These are phyloP conservation scores for Neofusicoccum laricinum DNA, from an alignment of 2,329 filamentous ascomycete species.

Conservation along the genomic window DNA sequence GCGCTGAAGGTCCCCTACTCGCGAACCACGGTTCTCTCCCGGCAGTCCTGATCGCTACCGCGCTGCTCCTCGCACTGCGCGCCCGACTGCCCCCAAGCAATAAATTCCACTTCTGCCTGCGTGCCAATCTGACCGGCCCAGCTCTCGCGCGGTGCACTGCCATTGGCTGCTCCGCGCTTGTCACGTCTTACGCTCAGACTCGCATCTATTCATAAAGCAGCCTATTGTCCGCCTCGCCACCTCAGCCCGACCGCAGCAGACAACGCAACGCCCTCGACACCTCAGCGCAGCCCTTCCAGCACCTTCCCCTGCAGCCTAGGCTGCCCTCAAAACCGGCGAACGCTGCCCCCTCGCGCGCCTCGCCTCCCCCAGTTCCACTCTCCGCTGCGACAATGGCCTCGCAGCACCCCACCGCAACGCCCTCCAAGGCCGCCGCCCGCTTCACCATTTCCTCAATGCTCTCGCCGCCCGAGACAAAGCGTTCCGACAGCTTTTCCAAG, in stretches of 20 bases:
- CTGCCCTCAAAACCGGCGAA: constrained; percentile 5
- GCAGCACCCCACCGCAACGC: background rate
- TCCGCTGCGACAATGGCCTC: constrained; percentile 11
- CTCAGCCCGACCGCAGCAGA: constrained; percentile 14
- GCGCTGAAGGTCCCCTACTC: background rate
- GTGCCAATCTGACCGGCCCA: constrained; percentile 14
- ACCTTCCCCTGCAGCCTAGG: constrained; percentile 13
- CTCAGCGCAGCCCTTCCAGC: constrained; percentile 15
- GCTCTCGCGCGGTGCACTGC: constrained; percentile 2
- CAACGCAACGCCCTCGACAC: constrained; percentile 16
- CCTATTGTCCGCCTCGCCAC: constrained; percentile 17
- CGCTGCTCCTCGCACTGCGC: background rate
- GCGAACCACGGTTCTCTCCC: background rate
- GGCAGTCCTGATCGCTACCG: background rate
- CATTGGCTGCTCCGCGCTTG: constrained; percentile 16
- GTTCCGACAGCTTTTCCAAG: constrained; percentile 34
- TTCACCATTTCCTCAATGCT: constrained; percentile 28
- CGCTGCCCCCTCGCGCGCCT: background rate
- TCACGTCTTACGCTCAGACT: constrained; percentile 14
- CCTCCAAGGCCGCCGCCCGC: constrained; percentile 7
- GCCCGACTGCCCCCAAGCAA: background rate
- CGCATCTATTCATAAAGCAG: constrained; percentile 17
- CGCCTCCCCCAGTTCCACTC: constrained; percentile 1
- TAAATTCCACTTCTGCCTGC: constrained; percentile 14
- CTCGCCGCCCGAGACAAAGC: constrained; percentile 41